Evolutionary conservation across 768 basidiomycete genomes (phyloP).

Genomic region (Auriculariales sp.): DNA sequence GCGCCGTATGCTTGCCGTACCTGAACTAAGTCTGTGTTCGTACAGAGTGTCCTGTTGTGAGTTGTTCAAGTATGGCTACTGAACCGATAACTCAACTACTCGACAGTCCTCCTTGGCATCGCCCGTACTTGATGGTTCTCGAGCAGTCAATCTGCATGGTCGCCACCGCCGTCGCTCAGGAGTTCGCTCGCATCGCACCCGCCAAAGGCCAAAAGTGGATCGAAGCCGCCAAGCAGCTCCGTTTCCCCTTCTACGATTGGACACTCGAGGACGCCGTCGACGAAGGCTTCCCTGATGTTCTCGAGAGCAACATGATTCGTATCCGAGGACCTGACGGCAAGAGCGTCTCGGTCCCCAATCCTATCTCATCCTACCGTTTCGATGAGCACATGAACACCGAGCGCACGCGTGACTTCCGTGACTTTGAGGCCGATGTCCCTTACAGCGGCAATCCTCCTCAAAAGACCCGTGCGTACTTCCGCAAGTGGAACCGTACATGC

Average conservation of each 20-base stretch:
- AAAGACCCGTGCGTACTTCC: background rate
- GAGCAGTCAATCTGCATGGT: constrained; percentile 3
- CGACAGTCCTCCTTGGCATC: constrained; percentile 4
- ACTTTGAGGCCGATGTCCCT: background rate
- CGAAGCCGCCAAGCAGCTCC: constrained; percentile 2
- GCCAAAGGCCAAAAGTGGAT: constrained; percentile 2
- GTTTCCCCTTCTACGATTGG: constrained; percentile 4
- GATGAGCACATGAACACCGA: background rate
- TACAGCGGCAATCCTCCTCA: background rate
- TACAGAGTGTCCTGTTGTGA: no score
- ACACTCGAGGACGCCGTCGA: background rate
- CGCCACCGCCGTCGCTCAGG: background rate
- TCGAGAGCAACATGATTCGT: background rate
- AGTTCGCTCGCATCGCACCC: background rate
- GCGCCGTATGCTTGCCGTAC: no score
- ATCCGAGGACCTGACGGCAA: constrained; percentile 8
- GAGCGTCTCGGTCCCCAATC: constrained; percentile 15
- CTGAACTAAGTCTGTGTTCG: no score
- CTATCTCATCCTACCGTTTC: constrained; percentile 13
- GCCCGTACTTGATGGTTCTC: background rate
- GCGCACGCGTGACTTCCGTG: background rate
- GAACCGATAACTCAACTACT: no score
- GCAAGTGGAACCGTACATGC: constrained; percentile 11
- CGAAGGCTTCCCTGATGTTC: constrained; percentile 1
- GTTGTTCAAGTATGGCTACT: no score